phyloP scores from a whole-genome alignment of 148 eudicot genomes.

The Heliamphora exappendiculata region DNA sequence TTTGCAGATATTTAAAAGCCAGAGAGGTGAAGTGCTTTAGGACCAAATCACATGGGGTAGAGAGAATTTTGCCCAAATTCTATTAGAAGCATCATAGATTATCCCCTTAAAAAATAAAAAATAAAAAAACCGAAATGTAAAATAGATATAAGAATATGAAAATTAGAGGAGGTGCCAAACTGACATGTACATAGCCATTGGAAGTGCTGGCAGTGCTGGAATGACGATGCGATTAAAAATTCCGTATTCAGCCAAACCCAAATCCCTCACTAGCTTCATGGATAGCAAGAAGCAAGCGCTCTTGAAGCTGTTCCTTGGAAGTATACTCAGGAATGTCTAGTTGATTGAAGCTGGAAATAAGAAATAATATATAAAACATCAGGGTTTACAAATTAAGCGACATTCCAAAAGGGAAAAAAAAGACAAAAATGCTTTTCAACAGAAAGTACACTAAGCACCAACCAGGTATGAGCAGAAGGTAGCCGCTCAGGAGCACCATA shows the following conservation, averaged over 20 bases:
- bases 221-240: neutral
- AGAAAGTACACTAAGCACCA: slow-evolving; percentile 13
- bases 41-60: neutral
- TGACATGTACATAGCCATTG: slow-evolving; percentile 30
- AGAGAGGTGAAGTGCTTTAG: no score
- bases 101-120: no score
- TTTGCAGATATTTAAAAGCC: neutral
- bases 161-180: slow-evolving; percentile 8
- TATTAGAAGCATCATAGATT: neutral
- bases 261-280: slow-evolving; percentile 99
- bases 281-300: slow-evolving; percentile 86
- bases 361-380: neutral
- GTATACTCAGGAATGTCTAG: slow-evolving; percentile 96
- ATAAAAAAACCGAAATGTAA: no score
- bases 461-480: slow-evolving; percentile 99
- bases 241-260: slow-evolving; percentile 71
- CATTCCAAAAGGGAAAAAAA: neutral
- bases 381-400: neutral
- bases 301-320: slow-evolving; percentile 90
- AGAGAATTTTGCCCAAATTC: no score
- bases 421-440: neutral
- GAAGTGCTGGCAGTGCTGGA: slow-evolving; percentile 7
- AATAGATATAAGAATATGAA: neutral
- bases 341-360: slow-evolving; percentile 70
- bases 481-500: slow-evolving; percentile 97